Percentiles rank a stretch among this genome's conserved stretches.
Conservation (phyloP, 257 asterid genomes). For the Eucommia ulmoides region DNA sequence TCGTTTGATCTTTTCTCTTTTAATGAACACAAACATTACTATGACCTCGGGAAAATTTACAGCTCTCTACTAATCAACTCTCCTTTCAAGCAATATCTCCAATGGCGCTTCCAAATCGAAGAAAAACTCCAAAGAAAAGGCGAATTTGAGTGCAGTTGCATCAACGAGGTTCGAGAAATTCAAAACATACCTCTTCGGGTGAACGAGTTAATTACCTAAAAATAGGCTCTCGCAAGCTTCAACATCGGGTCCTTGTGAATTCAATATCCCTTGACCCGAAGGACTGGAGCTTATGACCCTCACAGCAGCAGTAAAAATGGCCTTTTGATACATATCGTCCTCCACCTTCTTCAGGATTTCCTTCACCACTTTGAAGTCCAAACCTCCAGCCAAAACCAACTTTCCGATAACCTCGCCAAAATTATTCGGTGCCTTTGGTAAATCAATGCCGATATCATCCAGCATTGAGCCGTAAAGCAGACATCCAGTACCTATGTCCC, state of each 20-base stretch:
- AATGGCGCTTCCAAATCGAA: no score
- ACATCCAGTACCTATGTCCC: slow-evolving; percentile 41
- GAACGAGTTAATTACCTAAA: no score
- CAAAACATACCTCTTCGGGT: no score
- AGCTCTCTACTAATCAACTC: no score
- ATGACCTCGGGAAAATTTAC: no score
- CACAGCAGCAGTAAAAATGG: slow-evolving; percentile 29
- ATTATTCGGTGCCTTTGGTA: slow-evolving; percentile 78
- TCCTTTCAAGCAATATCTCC: no score
- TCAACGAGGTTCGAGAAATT: no score
- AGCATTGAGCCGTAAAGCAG: slow-evolving; percentile 34
- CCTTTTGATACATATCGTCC: slow-evolving; percentile 51
- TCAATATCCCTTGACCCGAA: slow-evolving; percentile 39
- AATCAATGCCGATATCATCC: slow-evolving; percentile 82
- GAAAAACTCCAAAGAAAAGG: no score
- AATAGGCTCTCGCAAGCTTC: slow-evolving; percentile 53
- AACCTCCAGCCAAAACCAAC: slow-evolving; percentile 39
- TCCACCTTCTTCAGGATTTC: slow-evolving; percentile 50
- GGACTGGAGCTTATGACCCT: slow-evolving; percentile 28
- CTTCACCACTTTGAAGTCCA: slow-evolving; percentile 48
- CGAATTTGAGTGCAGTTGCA: no score
- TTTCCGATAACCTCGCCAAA: slow-evolving; percentile 72
- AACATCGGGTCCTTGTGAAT: slow-evolving; percentile 52
- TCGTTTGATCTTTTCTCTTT: no score
- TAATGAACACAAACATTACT: no score